Evolutionary conservation across 148 eudicot species (phyloP), one percentile per base, ranked within the genome.

Genomic region (Vaccinium corymbosum): DNA sequence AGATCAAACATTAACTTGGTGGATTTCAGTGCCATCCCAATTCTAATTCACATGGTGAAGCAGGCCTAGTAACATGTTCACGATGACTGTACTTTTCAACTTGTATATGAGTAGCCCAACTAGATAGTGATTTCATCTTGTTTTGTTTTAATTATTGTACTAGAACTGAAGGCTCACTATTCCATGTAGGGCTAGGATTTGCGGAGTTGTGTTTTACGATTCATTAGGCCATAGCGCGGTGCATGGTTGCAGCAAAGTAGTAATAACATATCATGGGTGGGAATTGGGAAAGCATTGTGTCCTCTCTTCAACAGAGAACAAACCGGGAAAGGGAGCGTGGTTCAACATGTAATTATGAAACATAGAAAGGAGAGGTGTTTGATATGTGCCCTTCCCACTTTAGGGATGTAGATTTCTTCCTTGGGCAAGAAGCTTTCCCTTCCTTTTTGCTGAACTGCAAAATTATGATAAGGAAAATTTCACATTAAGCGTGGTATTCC

Each of bases 401-500:
- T 73, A 73, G 76, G 76, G 22, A 16, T 38, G 11, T 38, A 15
- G 76, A 73, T 17, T n/a, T 38, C 22, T 1, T 71, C 20, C 13
- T 73, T 73, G 38, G 76, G 49, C 76, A 73, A 17, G n/a, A 73
- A 73, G 76, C 49, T 73, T 73, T 16, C 22, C 76, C 10, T 73
- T 35, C 9, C 20, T 16, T 73, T 71, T 38, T 73, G 16, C 76
- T 17, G n/a, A 14, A 32, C 76, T 38, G 46, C n/a, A 35, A 49
- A 72, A 32, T 35, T 72, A 73, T 73, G 50, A 73, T 16, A n/a
- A 73, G 0, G 16, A 71, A 29, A 71, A 8, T 0, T 71, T 38
- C 51, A 42, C 19, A 32, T 50, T 38, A 12, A 3, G 17, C 1
- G 11, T 73, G 9, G 22, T 6, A 73, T 38, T 38, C 50, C 51